A percentile compares a stretch with the other conserved stretches of the same genome.
These are phyloP conservation scores for Chytriomyces sp. DNA, from an alignment of 192 early-diverging fungal species.

Conservation along the genomic window DNA sequence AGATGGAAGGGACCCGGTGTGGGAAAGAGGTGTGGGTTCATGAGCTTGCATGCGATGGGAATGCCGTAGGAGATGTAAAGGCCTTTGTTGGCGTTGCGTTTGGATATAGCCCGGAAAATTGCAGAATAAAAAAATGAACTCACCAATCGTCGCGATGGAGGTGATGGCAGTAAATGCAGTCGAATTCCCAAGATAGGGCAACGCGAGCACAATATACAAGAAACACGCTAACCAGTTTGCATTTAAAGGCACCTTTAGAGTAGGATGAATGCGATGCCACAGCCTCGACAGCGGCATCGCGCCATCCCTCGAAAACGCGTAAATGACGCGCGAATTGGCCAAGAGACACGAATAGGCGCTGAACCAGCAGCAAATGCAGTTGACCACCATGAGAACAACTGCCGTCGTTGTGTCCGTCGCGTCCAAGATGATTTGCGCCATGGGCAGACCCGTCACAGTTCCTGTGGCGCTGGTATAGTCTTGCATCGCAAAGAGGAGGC, in stretches of 20 bases:
- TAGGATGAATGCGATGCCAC: slow-evolving; percentile 28
- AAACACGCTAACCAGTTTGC: slow-evolving; percentile 27
- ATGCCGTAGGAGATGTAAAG: slow-evolving; percentile 41
- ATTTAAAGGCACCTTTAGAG: slow-evolving; percentile 30
- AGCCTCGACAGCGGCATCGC: slow-evolving; percentile 34
- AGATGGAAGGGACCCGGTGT: slow-evolving; percentile 34
- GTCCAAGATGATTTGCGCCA: slow-evolving; percentile 33
- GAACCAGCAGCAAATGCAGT: slow-evolving; percentile 30
- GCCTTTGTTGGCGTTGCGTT: too few species aligned
- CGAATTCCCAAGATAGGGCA: slow-evolving; percentile 14
- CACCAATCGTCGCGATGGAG: slow-evolving; percentile 45
- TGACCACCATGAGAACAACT: slow-evolving; percentile 30
- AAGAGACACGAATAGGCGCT: slow-evolving; percentile 29
- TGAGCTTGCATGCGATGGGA: slow-evolving; percentile 34
- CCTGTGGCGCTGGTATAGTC: slow-evolving; percentile 6
- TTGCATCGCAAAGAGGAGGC: slow-evolving; percentile 26
- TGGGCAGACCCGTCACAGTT: slow-evolving; percentile 8
- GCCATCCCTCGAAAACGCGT: slow-evolving; percentile 44
- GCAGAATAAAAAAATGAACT: too few species aligned
- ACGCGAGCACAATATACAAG: slow-evolving; percentile 18
- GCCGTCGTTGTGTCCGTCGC: background rate
- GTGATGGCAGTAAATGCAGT: slow-evolving; percentile 42
- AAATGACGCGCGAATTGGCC: slow-evolving; percentile 37
- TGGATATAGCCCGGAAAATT: too few species aligned
- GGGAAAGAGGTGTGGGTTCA: slow-evolving; percentile 21